Percentiles rank a stretch among this genome's conserved stretches.
phyloP scores from a whole-genome alignment of 2,329 filamentous ascomycete genomes.

The Fusarium torulosum region DNA sequence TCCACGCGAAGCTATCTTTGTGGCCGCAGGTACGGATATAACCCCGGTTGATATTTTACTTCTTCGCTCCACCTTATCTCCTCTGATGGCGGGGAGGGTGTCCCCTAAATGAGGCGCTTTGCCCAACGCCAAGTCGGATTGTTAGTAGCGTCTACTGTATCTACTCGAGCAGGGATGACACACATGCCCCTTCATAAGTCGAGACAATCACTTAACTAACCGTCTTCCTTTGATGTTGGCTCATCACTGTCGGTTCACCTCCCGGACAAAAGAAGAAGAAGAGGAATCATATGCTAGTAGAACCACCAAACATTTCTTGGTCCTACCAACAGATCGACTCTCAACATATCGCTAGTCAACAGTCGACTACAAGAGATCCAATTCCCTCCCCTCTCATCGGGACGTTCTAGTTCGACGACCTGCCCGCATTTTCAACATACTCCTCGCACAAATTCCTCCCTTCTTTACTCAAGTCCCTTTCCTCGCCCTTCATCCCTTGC shows the following conservation, averaged over 20 bases:
- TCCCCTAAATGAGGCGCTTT: slow-evolving; percentile 25
- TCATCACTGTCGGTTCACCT: slow-evolving; percentile 50
- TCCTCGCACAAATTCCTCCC: slow-evolving; percentile 42
- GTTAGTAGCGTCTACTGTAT: slow-evolving; percentile 44
- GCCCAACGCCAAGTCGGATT: slow-evolving; percentile 44
- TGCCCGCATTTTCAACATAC: slow-evolving; percentile 39
- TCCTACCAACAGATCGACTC: slow-evolving; percentile 39
- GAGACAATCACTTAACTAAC: slow-evolving; percentile 51
- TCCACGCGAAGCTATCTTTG: slow-evolving; percentile 36
- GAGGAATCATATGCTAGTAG: slow-evolving; percentile 48
- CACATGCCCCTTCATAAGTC: slow-evolving; percentile 51
- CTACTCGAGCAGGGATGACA: slow-evolving; percentile 49
- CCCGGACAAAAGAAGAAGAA: slow-evolving; percentile 49
- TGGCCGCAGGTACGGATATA: slow-evolving; percentile 49
- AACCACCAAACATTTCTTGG: slow-evolving; percentile 38
- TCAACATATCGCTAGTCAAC: slow-evolving; percentile 43
- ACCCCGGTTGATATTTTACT: slow-evolving; percentile 49
- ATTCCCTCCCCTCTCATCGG: slow-evolving; percentile 47
- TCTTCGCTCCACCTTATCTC: slow-evolving; percentile 45
- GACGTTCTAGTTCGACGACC: slow-evolving; percentile 37
- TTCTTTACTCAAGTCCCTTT: slow-evolving; percentile 45
- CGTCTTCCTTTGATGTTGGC: slow-evolving; percentile 44
- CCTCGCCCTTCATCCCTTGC: slow-evolving; percentile 42
- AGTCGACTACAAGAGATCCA: slow-evolving; percentile 51
- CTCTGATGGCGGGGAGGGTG: slow-evolving; percentile 36